These are phyloP conservation scores for Gymnopus androsaceus DNA, from an alignment of 1,284 basidiomycete genomes.

Conservation along the genomic window DNA sequence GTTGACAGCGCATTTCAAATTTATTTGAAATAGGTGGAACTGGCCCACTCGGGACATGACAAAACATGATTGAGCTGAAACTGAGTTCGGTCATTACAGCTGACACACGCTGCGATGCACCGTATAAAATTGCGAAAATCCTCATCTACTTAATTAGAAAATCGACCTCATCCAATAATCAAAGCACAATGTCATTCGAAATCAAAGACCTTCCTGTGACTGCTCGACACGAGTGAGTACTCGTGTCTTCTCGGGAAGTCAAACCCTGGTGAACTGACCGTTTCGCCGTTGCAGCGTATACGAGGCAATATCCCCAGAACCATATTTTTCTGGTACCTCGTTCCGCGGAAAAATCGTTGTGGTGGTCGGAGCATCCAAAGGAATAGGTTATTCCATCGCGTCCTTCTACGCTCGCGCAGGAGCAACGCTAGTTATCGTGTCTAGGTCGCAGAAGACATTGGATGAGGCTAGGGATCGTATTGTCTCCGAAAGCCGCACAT, in stretches of 20 bases:
- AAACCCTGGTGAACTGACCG: background rate
- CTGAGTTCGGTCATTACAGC: too few species aligned
- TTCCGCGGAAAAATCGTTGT: slow-evolving; percentile 6
- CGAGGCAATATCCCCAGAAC: slow-evolving; percentile 2
- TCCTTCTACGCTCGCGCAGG: slow-evolving; percentile 9
- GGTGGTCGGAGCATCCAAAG: slow-evolving; percentile 9
- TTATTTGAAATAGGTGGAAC: too few species aligned
- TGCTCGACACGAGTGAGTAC: background rate
- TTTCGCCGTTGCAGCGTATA: background rate
- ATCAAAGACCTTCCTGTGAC: background rate
- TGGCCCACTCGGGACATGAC: too few species aligned
- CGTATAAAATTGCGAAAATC: too few species aligned
- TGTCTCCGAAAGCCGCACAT: background rate
- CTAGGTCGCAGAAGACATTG: background rate
- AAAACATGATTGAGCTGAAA: too few species aligned
- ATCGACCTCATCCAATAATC: too few species aligned
- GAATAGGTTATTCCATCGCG: slow-evolving; percentile 9
- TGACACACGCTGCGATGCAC: too few species aligned
- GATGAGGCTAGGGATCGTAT: background rate
- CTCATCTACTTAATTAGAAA: too few species aligned
- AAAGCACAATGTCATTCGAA: too few species aligned
- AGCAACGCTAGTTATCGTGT: background rate
- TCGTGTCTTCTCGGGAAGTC: background rate
- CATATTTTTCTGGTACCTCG: background rate
- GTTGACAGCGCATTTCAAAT: too few species aligned